A percentile compares a stretch with the other conserved stretches of the same genome.
Conservation (phyloP, 2,329 filamentous ascomycete species). For the Xylariaceae sp. region DNA sequence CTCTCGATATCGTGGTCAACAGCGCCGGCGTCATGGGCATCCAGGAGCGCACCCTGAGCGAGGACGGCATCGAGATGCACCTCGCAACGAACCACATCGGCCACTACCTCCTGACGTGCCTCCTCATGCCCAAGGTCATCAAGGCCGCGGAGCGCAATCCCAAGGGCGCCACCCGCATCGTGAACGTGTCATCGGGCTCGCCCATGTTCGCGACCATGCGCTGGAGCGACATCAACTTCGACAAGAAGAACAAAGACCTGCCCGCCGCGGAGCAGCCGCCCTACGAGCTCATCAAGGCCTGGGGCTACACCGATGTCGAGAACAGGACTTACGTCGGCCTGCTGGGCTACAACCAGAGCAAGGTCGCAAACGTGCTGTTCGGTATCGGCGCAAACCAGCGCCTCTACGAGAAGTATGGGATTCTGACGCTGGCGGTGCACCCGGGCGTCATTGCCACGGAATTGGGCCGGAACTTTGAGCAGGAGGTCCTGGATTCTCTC, state of each 20-base stretch:
- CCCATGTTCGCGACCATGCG: conserved; percentile 22
- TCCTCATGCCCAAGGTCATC: conserved; percentile 39
- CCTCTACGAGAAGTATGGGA: conserved; percentile 29
- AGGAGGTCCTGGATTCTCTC: conserved; percentile 8
- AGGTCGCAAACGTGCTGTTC: conserved; percentile 32
- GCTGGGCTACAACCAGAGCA: conserved; percentile 30
- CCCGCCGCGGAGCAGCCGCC: conserved; percentile 27
- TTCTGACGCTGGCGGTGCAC: conserved; percentile 27
- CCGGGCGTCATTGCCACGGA: conserved; percentile 31
- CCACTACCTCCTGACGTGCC: conserved; percentile 42
- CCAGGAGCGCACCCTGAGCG: conserved; percentile 28
- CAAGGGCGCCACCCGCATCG: conserved; percentile 29
- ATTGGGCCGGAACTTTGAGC: conserved; percentile 21
- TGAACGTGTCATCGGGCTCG: conserved; percentile 36
- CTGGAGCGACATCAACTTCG: conserved; percentile 33
- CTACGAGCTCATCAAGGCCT: conserved; percentile 17
- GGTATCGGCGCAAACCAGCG: conserved; percentile 20
- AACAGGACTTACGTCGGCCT: conserved; percentile 27
- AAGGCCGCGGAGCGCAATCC: conserved; percentile 20
- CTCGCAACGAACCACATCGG: conserved; percentile 42
- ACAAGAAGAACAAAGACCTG: conserved; percentile 27
- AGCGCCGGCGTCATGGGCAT: conserved; percentile 40
- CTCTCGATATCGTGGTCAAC: conserved; percentile 39
- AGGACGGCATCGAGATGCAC: conserved; percentile 39
- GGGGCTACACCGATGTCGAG: conserved; percentile 18